Evolutionary conservation across 2,329 filamentous ascomycete genomes (phyloP).

Genomic region (Magnaporthales sp.): DNA sequence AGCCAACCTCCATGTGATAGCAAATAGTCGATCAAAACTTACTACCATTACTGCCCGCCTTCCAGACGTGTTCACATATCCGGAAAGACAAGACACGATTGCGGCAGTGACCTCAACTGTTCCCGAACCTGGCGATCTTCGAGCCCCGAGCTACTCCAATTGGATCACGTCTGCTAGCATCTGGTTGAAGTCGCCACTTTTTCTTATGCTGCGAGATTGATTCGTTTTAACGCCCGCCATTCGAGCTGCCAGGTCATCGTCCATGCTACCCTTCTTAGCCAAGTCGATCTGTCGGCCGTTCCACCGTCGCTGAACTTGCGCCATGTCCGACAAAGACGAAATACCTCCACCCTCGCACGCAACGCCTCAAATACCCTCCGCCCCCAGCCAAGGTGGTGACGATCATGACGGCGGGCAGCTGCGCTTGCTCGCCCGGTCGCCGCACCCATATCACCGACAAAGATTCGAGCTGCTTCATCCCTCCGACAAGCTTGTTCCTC

Average conservation of each 20-base stretch:
- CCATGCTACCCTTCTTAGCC: neutral
- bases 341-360: neutral
- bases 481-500: conserved; percentile 28
- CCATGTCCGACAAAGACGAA: conserved; percentile 2
- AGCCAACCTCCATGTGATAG: neutral
- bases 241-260: neutral
- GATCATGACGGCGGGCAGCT: conserved; percentile 20
- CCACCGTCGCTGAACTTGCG: neutral
- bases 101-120: neutral
- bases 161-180: neutral
- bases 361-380: neutral
- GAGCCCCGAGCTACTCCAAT: neutral
- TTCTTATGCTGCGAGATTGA: neutral
- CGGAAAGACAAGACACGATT: neutral
- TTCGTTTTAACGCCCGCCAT: neutral
- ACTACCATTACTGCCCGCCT: neutral
- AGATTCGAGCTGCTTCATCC: conserved; percentile 45
- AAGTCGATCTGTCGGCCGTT: neutral
- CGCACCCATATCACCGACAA: conserved; percentile 59
- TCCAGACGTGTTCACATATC: neutral
- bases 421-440: conserved; percentile 49
- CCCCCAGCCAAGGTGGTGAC: conserved; percentile 4
- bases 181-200: neutral
- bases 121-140: neutral
- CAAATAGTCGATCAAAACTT: neutral